These are phyloP conservation scores for Retiboletus flavoniger DNA, from an alignment of 1,284 basidiomycete species.

Conservation along the genomic window DNA sequence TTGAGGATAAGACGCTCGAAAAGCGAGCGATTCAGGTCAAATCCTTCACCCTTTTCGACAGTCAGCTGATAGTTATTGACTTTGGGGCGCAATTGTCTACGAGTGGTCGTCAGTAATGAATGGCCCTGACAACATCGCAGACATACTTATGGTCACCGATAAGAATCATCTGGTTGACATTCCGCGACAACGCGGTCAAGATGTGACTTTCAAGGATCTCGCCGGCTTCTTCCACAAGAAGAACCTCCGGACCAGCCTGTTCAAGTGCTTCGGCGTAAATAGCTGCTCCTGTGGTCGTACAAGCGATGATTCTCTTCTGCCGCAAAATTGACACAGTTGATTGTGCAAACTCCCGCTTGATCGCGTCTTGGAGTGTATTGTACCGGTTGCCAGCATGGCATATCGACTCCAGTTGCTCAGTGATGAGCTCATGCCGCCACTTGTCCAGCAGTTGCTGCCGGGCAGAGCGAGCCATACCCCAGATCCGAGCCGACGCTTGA, in stretches of 20 bases:
- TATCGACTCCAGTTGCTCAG: constrained; percentile 34
- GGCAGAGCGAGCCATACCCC: constrained; percentile 40
- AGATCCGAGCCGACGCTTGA: constrained; percentile 37
- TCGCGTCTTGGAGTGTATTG: constrained; percentile 38
- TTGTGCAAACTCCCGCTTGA: constrained; percentile 38
- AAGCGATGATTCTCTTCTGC: constrained; percentile 56
- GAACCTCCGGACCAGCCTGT: constrained; percentile 43
- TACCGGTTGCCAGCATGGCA: constrained; percentile 37
- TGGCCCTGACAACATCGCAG: background rate
- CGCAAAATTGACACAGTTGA: constrained; percentile 36
- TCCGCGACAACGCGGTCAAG: constrained; percentile 49
- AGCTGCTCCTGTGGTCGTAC: constrained; percentile 66
- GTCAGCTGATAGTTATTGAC: constrained; percentile 59
- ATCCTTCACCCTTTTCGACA: constrained; percentile 62
- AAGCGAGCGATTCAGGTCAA: constrained; percentile 57
- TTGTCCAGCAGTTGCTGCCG: constrained; percentile 34
- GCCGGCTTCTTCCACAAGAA: constrained; percentile 68
- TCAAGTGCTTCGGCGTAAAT: constrained; percentile 49
- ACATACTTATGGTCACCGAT: constrained; percentile 70
- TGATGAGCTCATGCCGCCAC: constrained; percentile 43
- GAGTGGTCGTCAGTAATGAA: background rate
- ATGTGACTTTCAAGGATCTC: constrained; percentile 68
- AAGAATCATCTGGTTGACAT: constrained; percentile 53
- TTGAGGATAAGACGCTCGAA: constrained; percentile 63
- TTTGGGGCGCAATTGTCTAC: constrained; percentile 62